Percentiles rank a stretch among this genome's conserved stretches.
These are phyloP conservation scores for Teunomyces tritomae DNA, from an alignment of 805 yeast species.

Conservation along the genomic window DNA sequence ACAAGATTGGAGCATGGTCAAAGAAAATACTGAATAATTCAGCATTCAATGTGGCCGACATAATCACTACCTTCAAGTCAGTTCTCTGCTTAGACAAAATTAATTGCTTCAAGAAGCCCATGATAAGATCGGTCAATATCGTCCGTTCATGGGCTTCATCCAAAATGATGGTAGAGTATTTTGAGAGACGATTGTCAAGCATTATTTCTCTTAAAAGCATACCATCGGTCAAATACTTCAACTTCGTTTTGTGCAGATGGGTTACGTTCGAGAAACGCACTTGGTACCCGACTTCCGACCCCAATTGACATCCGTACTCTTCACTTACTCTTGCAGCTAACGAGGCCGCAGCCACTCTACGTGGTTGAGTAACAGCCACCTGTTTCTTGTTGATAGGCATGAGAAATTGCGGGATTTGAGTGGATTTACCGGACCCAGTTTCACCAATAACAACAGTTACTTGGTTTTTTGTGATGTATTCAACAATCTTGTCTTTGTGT, in stretches of 20 bases:
- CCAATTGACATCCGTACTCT: slow-evolving; percentile 75
- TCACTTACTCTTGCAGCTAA: slow-evolving; percentile 90
- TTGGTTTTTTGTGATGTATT: slow-evolving; percentile 51
- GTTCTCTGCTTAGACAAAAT: slow-evolving; percentile 47
- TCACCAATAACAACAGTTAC: slow-evolving; percentile 90
- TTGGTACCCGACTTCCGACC: slow-evolving; percentile 85
- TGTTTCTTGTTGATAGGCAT: slow-evolving; percentile 51
- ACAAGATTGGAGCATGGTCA: slow-evolving; percentile 74
- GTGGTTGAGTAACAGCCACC: slow-evolving; percentile 94
- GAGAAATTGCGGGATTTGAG: slow-evolving; percentile 93
- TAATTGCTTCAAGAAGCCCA: slow-evolving; percentile 82
- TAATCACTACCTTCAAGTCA: slow-evolving; percentile 69
- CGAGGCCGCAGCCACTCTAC: slow-evolving; percentile 96
- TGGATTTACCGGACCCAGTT: slow-evolving; percentile 97
- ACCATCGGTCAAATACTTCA: slow-evolving; percentile 94
- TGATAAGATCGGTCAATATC: slow-evolving; percentile 79
- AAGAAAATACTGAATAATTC: slow-evolving; percentile 79
- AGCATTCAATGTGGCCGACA: slow-evolving; percentile 98
- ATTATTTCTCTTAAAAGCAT: slow-evolving; percentile 90
- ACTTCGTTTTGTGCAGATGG: slow-evolving; percentile 51
- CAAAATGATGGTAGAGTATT: slow-evolving; percentile 73
- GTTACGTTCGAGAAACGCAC: slow-evolving; percentile 84
- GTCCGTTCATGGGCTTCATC: slow-evolving; percentile 99
- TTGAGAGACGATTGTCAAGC: slow-evolving; percentile 61
- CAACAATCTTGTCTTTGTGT: slow-evolving; percentile 61